Percentiles rank a stretch among this genome's conserved stretches.
Conservation (phyloP, 139 green algal species). For the Klebsormidium nitens region DNA sequence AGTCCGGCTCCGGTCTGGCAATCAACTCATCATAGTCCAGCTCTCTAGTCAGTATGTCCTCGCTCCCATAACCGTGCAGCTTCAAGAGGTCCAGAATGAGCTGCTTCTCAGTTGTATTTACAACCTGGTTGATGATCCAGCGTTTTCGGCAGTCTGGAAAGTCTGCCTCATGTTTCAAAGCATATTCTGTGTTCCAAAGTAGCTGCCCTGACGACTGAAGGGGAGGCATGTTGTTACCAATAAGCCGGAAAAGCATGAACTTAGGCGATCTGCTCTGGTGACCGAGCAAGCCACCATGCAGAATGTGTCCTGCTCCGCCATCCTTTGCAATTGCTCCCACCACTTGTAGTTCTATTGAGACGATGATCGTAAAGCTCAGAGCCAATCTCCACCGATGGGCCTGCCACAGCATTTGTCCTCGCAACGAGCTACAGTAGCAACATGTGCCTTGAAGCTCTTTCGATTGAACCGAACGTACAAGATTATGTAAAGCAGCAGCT, state of each 20-base stretch:
- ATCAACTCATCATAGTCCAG: background rate
- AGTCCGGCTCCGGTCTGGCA: background rate
- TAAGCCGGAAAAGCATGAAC: slow-evolving; percentile 22
- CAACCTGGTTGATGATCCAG: slow-evolving; percentile 26
- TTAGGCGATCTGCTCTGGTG: too few relatives aligned
- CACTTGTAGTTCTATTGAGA: too few relatives aligned
- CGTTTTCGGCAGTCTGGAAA: slow-evolving; percentile 15
- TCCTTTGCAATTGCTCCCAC: too few relatives aligned
- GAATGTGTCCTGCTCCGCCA: too few relatives aligned
- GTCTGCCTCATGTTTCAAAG: slow-evolving; percentile 13
- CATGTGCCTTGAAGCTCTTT: too few relatives aligned
- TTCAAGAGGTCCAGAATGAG: slow-evolving; percentile 17
- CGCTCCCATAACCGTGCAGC: background rate
- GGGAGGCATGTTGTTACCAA: slow-evolving; percentile 34
- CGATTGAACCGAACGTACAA: too few relatives aligned
- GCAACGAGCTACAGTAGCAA: too few relatives aligned
- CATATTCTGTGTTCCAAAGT: slow-evolving; percentile 24
- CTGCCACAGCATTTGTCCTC: too few relatives aligned
- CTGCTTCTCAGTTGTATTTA: slow-evolving; percentile 19
- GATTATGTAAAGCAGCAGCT: too few relatives aligned
- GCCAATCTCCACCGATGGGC: too few relatives aligned
- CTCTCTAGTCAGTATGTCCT: background rate
- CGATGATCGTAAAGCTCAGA: too few relatives aligned
- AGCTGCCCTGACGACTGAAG: slow-evolving; percentile 20
- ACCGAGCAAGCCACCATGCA: too few relatives aligned